Evolutionary conservation across 2,329 filamentous ascomycete genomes (phyloP).

Genomic region (Tolypocladium cylindrosporum): DNA sequence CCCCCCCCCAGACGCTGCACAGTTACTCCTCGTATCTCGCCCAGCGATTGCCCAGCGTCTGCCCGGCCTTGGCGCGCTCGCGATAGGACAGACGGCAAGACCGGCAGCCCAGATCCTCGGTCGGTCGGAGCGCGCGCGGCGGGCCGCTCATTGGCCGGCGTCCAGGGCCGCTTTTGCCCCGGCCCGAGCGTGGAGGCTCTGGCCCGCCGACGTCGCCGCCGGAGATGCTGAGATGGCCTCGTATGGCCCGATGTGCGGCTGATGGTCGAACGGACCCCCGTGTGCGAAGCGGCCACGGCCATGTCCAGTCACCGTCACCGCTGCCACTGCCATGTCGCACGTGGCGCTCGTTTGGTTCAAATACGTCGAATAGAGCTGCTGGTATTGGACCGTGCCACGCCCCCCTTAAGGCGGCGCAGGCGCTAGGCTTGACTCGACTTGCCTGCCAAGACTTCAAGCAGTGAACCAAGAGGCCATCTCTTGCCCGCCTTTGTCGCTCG

Average conservation of each 20-base stretch:
- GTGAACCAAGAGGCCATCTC: background rate
- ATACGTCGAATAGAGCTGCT: background rate
- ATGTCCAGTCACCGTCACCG: background rate
- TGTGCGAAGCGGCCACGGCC: too few relatives aligned
- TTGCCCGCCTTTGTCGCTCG: background rate
- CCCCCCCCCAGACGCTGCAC: too few relatives aligned
- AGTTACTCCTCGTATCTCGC: too few relatives aligned
- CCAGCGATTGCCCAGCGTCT: background rate
- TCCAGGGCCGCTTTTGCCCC: background rate
- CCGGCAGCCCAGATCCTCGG: background rate
- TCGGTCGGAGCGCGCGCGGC: too few relatives aligned
- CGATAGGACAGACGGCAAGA: background rate
- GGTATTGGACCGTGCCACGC: conserved; percentile 4
- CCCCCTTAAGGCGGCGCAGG: conserved; percentile 3
- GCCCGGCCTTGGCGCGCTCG: background rate
- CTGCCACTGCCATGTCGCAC: background rate
- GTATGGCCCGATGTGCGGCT: background rate
- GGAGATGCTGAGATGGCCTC: background rate
- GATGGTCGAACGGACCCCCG: too few relatives aligned
- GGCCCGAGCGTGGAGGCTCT: background rate
- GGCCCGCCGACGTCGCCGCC: background rate
- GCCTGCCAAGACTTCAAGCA: background rate
- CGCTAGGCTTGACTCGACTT: conserved; percentile 6
- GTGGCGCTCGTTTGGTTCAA: background rate
- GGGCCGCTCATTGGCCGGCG: too few relatives aligned